phyloP scores from a whole-genome alignment of 2,329 filamentous ascomycete genomes.

The Cryphonectria nitschkei region DNA sequence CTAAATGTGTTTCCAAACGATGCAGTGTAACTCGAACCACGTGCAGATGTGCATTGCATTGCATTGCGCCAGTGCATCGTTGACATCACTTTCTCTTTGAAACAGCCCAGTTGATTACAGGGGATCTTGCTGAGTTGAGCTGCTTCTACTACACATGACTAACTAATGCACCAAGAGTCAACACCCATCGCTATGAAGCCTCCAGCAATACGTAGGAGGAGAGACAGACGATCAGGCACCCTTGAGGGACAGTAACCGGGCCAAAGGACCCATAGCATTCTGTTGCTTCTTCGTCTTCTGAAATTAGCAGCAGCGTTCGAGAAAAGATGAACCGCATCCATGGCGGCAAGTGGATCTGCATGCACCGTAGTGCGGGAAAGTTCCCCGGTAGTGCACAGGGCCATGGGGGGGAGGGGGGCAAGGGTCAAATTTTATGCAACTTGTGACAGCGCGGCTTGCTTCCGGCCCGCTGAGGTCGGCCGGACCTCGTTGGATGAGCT shows the following conservation, averaged over 20 bases:
- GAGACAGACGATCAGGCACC: background rate
- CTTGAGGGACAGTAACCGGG: background rate
- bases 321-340: slow-evolving; percentile 27
- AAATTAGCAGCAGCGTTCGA: slow-evolving; percentile 28
- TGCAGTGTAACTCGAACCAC: slow-evolving; percentile 27
- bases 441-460: slow-evolving; percentile 26
- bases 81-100: background rate
- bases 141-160: background rate
- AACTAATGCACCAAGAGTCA: background rate
- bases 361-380: slow-evolving; percentile 15
- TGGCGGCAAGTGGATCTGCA: slow-evolving; percentile 26
- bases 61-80: background rate
- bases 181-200: background rate
- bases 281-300: background rate
- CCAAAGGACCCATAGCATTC: background rate
- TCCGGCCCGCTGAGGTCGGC: slow-evolving; percentile 15
- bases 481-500: background rate
- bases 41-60: slow-evolving; percentile 20
- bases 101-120: background rate
- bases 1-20: slow-evolving; percentile 17
- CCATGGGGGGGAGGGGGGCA: background rate
- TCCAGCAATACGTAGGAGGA: background rate
- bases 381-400: slow-evolving; percentile 24
- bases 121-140: background rate
- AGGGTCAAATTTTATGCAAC: slow-evolving; percentile 24